Evolutionary conservation across 2,329 filamentous ascomycete species (phyloP).

Genomic region (Talaromyces sp.): DNA sequence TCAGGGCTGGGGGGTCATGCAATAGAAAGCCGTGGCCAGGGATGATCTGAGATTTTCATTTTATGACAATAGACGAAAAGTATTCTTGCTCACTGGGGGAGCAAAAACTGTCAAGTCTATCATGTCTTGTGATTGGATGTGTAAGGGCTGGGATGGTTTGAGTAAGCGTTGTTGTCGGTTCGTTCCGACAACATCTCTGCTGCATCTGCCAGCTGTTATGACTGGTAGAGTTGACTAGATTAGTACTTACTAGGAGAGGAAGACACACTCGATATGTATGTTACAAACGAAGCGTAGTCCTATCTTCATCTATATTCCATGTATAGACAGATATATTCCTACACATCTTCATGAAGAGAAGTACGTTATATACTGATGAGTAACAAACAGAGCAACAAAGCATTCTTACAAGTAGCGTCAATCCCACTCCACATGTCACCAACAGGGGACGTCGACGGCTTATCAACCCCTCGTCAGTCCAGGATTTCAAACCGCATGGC

Average conservation of each 20-base stretch:
- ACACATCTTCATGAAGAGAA: not conserved
- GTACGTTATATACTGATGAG: not conserved
- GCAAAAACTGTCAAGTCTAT: not conserved
- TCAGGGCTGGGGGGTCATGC: not conserved
- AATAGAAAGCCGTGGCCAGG: not conserved
- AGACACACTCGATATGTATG: not conserved
- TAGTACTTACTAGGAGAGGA: not conserved
- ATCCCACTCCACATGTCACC: too few relatives aligned
- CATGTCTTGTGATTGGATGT: not conserved
- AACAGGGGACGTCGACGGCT: not conserved
- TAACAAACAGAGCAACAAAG: not conserved
- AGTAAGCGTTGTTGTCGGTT: not conserved
- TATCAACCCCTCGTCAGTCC: not conserved
- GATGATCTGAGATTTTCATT: not conserved
- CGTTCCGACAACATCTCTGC: not conserved
- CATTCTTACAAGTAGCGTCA: not conserved
- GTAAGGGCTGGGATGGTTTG: not conserved
- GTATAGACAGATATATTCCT: not conserved
- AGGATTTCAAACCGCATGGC: not conserved
- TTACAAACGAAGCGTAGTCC: not conserved
- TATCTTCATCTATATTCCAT: not conserved
- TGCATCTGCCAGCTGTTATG: not conserved
- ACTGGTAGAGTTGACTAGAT: not conserved
- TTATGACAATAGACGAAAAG: not conserved
- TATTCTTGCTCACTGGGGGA: not conserved